phyloP scores from a whole-genome alignment of 2,329 filamentous ascomycete species.

The Colletotrichum spinosum region DNA sequence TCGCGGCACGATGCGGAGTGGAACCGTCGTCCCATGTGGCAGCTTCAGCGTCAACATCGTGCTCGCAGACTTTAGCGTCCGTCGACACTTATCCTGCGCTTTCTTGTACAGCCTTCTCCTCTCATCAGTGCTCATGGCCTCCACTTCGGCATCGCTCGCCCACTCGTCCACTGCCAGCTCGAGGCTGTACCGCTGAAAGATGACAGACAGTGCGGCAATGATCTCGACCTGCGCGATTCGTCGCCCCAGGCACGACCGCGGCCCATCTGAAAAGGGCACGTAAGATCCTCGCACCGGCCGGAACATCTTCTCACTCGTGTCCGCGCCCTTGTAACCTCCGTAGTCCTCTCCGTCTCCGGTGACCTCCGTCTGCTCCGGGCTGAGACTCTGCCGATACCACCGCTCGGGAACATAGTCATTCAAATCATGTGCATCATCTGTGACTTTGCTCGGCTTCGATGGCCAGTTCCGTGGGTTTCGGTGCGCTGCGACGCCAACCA shows the following conservation, averaged over 20 bases:
- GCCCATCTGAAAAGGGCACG: slow-evolving; percentile 69
- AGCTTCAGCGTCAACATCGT: slow-evolving; percentile 81
- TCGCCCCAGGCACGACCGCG: slow-evolving; percentile 67
- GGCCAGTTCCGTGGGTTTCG: slow-evolving; percentile 82
- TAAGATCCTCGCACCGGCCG: slow-evolving; percentile 67
- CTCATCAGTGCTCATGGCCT: slow-evolving; percentile 57
- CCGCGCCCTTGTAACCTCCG: slow-evolving; percentile 69
- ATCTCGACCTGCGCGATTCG: slow-evolving; percentile 71
- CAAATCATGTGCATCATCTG: slow-evolving; percentile 64
- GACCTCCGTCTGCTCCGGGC: slow-evolving; percentile 40
- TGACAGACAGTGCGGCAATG: slow-evolving; percentile 63
- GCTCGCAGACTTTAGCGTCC: slow-evolving; percentile 65
- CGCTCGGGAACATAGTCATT: slow-evolving; percentile 78
- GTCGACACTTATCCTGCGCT: slow-evolving; percentile 66
- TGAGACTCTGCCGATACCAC: slow-evolving; percentile 67
- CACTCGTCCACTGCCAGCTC: slow-evolving; percentile 77
- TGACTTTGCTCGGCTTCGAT: slow-evolving; percentile 57
- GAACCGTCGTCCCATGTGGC: slow-evolving; percentile 68
- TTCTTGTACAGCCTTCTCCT: slow-evolving; percentile 68
- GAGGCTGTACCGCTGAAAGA: slow-evolving; percentile 71
- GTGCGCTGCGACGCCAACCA: slow-evolving; percentile 69
- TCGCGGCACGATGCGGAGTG: slow-evolving; percentile 75
- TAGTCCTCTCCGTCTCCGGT: slow-evolving; percentile 58
- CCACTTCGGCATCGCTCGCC: slow-evolving; percentile 65
- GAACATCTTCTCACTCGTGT: slow-evolving; percentile 73